Percentiles rank a stretch among this genome's conserved stretches.
Conservation (phyloP, 805 yeast genomes). For the Starmerella geochares region DNA sequence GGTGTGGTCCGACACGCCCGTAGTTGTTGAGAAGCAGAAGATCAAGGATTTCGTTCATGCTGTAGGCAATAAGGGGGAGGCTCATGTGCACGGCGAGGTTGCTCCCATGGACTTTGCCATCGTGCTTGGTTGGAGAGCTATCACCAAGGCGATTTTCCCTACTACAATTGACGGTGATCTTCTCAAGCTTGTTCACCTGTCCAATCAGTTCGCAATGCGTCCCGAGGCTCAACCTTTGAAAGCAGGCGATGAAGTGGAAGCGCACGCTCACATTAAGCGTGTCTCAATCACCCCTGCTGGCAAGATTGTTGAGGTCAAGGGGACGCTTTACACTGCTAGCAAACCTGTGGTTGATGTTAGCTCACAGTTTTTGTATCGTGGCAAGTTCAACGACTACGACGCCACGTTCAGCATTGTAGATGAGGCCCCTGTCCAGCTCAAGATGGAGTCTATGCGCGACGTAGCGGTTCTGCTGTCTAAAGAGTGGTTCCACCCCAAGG, state of each 20-base stretch:
- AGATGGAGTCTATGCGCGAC: conserved; percentile 67
- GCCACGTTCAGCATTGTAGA: conserved; percentile 82
- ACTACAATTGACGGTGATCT: conserved; percentile 91
- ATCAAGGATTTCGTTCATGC: conserved; percentile 93
- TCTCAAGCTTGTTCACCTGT: conserved; percentile 83
- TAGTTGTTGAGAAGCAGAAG: conserved; percentile 59
- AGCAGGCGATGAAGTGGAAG: conserved; percentile 74
- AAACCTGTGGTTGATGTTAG: conserved; percentile 84
- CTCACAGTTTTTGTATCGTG: conserved; percentile 94
- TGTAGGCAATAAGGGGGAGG: conserved; percentile 93
- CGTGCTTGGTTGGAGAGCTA: conserved; percentile 96
- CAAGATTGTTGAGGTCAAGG: conserved; percentile 90
- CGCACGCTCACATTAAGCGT: conserved; percentile 75
- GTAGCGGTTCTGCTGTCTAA: conserved; percentile 87
- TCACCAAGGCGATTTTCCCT: conserved; percentile 97
- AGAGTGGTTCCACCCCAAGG: conserved; percentile 89
- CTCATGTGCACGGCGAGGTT: conserved; percentile 65
- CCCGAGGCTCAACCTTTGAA: conserved; percentile 85
- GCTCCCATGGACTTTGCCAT: conserved; percentile 99
- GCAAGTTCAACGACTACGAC: conserved; percentile 73
- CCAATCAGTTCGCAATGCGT: conserved; percentile 85
- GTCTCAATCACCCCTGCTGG: conserved; percentile 88
- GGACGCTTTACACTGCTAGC: conserved; percentile 61
- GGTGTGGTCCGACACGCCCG: conserved; percentile 54
- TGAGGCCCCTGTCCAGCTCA: conserved; percentile 78